Percentiles rank a stretch among this genome's conserved stretches.
These are phyloP conservation scores for Colletotrichum siamense DNA, from an alignment of 2,329 filamentous ascomycete species.

Conservation along the genomic window DNA sequence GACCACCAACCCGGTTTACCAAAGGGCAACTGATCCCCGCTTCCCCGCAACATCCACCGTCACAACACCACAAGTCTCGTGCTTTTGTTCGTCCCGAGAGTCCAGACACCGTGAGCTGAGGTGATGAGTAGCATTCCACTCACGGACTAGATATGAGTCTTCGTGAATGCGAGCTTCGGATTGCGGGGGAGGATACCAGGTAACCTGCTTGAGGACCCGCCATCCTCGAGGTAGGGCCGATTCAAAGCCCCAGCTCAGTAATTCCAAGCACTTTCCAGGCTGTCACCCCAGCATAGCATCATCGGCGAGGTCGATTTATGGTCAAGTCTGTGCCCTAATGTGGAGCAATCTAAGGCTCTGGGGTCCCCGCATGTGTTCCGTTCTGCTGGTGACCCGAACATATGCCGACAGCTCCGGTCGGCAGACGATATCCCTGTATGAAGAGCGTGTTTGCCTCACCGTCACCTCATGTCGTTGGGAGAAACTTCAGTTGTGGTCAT, in stretches of 20 bases:
- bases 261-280: not conserved
- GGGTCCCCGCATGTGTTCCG: constrained; percentile 8
- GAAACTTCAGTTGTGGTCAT: not conserved
- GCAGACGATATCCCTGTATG: not conserved
- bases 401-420: not conserved
- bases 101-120: not conserved
- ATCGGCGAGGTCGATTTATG: not conserved
- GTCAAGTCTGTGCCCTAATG: not conserved
- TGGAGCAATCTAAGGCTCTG: not conserved
- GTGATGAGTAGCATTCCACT: not conserved
- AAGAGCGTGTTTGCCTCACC: not conserved
- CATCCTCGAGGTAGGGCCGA: constrained; percentile 7
- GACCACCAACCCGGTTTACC: constrained; percentile 12
- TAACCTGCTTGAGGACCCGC: not conserved
- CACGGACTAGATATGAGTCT: not conserved
- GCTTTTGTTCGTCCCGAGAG: not conserved
- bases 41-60: constrained; percentile 2
- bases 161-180: not conserved
- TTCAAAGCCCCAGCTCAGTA: not conserved
- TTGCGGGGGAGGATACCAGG: not conserved
- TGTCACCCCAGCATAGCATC: not conserved
- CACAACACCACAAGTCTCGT: not conserved
- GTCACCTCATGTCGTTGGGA: not conserved
- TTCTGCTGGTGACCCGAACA: not conserved
- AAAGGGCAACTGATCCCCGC: not conserved